phyloP scores from a whole-genome alignment of 495 filamentous ascomycete genomes.

The Terfezia claveryi region DNA sequence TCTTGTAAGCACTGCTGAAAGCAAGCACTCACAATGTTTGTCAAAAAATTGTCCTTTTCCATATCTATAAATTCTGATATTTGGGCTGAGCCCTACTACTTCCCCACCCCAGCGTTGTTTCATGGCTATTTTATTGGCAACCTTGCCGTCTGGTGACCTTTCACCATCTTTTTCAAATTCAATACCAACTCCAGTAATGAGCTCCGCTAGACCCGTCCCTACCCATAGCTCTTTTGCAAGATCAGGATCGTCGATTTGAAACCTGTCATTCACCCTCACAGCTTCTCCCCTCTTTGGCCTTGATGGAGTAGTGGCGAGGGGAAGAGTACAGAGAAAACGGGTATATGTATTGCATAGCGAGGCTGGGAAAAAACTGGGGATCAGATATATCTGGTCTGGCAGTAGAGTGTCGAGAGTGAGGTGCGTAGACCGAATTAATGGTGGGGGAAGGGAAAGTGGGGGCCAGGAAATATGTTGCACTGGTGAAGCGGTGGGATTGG shows the following conservation, averaged over 20 bases:
- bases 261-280: constrained; percentile 73
- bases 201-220: constrained; percentile 35
- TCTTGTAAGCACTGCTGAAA: not conserved
- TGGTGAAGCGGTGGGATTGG: constrained; percentile 1
- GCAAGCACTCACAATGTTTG: constrained; percentile 17
- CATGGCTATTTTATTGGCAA: constrained; percentile 1
- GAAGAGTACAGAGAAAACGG: constrained; percentile 47
- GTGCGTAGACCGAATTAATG: constrained; percentile 43
- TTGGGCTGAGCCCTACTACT: constrained; percentile 65
- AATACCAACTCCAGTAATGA: constrained; percentile 22
- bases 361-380: constrained; percentile 58
- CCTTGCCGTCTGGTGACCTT: not conserved
- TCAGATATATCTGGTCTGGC: constrained; percentile 47
- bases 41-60: constrained; percentile 54
- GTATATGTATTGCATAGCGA: constrained; percentile 63
- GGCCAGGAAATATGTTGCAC: constrained; percentile 2
- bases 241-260: constrained; percentile 51
- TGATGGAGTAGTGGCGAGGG: constrained; percentile 59
- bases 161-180: constrained; percentile 4
- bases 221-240: constrained; percentile 61
- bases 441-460: constrained; percentile 53
- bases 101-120: constrained; percentile 50
- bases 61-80: constrained; percentile 86
- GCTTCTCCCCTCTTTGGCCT: constrained; percentile 72
- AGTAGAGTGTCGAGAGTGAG: constrained; percentile 38